Evolutionary conservation across 805 yeast species (phyloP).

Genomic region (Starmerella bombi): DNA sequence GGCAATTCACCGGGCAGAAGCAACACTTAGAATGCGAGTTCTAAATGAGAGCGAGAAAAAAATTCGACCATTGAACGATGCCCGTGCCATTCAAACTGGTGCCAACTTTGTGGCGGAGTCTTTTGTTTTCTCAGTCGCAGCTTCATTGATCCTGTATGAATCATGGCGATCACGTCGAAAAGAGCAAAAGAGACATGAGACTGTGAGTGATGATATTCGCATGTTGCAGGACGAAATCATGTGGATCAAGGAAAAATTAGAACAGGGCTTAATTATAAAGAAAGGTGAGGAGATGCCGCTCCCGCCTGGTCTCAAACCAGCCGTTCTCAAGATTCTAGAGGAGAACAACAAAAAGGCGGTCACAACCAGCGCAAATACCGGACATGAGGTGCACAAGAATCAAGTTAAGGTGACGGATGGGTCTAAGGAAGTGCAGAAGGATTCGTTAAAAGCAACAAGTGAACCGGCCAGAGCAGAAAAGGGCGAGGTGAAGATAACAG

Average conservation of each 20-base stretch:
- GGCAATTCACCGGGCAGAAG: slow-evolving; percentile 51
- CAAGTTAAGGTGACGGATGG: no score
- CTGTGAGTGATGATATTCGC: slow-evolving; percentile 57
- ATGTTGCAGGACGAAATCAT: slow-evolving; percentile 58
- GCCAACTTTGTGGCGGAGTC: slow-evolving; percentile 67
- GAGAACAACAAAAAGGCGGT: not conserved
- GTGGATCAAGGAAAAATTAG: slow-evolving; percentile 34
- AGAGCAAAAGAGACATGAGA: slow-evolving; percentile 47
- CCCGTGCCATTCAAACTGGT: slow-evolving; percentile 69
- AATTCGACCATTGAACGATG: slow-evolving; percentile 68
- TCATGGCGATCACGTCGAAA: slow-evolving; percentile 53
- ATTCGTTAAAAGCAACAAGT: no score
- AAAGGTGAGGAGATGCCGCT: slow-evolving; percentile 29
- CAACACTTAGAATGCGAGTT: slow-evolving; percentile 45
- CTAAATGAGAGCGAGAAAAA: slow-evolving; percentile 38
- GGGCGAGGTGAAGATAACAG: no score
- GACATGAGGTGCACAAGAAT: no score
- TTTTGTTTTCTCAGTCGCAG: slow-evolving; percentile 69
- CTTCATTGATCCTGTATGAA: slow-evolving; percentile 59
- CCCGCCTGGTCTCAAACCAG: slow-evolving; percentile 37
- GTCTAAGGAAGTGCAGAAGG: no score
- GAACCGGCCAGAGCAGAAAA: no score
- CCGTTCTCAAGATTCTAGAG: slow-evolving; percentile 28
- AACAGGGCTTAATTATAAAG: slow-evolving; percentile 30
- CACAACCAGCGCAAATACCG: not conserved